Evolutionary conservation across 1,139 yeast species (phyloP).

Genomic region (Zygosaccharomyces pseudobailii): DNA sequence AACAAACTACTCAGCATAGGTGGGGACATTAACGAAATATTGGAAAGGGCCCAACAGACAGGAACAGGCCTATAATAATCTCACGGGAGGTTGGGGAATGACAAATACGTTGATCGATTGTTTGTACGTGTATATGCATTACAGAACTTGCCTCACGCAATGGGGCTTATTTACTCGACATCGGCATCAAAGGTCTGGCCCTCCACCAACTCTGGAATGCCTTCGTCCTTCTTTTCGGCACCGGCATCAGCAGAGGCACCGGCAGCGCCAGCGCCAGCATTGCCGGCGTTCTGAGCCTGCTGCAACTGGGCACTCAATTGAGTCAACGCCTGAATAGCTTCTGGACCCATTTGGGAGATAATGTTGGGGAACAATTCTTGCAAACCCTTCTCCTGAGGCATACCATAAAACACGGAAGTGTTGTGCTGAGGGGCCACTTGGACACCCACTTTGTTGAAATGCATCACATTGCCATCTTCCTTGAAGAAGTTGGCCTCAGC

Average conservation of each 20-base stretch:
- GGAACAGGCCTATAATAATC: slow-evolving; percentile 7
- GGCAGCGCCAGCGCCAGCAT: slow-evolving; percentile 39
- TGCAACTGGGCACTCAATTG: slow-evolving; percentile 88
- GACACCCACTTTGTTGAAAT: slow-evolving; percentile 91
- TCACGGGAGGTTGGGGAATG: background rate
- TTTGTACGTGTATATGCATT: slow-evolving; percentile 2
- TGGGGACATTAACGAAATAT: slow-evolving; percentile 27
- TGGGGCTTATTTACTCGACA: slow-evolving; percentile 49
- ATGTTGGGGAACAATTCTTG: slow-evolving; percentile 93
- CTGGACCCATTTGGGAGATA: slow-evolving; percentile 95
- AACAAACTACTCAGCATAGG: slow-evolving; percentile 38
- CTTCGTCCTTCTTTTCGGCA: slow-evolving; percentile 49
- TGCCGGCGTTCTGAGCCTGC: slow-evolving; percentile 49
- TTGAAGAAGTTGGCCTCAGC: slow-evolving; percentile 98
- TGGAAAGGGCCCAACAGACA: slow-evolving; percentile 25
- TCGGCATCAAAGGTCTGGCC: slow-evolving; percentile 89
- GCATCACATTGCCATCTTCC: slow-evolving; percentile 94
- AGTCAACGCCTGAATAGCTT: slow-evolving; percentile 84
- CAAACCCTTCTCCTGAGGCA: slow-evolving; percentile 88
- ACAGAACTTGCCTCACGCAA: slow-evolving; percentile 2
- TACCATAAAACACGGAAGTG: slow-evolving; percentile 93
- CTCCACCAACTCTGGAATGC: slow-evolving; percentile 91
- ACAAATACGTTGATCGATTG: background rate
- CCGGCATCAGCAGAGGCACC: slow-evolving; percentile 8
- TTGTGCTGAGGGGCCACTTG: slow-evolving; percentile 89